phyloP scores from a whole-genome alignment of 495 filamentous ascomycete species.

The Letharia columbiana region DNA sequence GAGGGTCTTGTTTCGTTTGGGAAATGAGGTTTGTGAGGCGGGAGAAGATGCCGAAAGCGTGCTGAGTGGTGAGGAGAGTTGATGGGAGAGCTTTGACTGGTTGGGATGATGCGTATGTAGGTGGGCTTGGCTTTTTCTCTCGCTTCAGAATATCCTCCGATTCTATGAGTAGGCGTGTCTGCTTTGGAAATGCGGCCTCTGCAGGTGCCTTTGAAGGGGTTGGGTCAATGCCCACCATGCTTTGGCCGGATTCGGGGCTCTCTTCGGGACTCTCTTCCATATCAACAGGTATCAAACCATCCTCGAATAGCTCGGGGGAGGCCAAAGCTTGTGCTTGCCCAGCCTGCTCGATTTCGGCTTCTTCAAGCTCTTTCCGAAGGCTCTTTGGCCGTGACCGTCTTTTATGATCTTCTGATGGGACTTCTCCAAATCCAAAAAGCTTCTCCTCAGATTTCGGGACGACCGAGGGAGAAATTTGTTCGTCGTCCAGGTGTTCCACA shows the following conservation, averaged over 20 bases:
- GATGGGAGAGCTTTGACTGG: neutral
- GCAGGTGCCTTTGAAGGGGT: slow-evolving; percentile 2
- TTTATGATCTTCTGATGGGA: slow-evolving; percentile 13
- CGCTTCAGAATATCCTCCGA: slow-evolving; percentile 7
- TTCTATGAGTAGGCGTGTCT: neutral
- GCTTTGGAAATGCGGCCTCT: neutral
- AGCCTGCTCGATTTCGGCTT: slow-evolving; percentile 10
- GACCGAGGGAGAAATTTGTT: neutral
- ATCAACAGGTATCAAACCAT: slow-evolving; percentile 9
- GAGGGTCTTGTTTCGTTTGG: slow-evolving; percentile 23
- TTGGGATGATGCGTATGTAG: neutral
- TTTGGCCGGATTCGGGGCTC: neutral
- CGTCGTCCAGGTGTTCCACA: slow-evolving; percentile 6
- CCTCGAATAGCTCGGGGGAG: slow-evolving; percentile 4
- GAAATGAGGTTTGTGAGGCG: slow-evolving; percentile 19
- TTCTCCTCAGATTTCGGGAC: slow-evolving; percentile 12
- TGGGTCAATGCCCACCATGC: slow-evolving; percentile 12
- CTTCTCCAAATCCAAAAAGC: slow-evolving; percentile 19
- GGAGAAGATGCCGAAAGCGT: slow-evolving; percentile 19
- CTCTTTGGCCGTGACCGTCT: slow-evolving; percentile 18
- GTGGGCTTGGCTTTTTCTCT: neutral
- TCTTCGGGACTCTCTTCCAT: neutral
- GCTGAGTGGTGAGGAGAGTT: neutral
- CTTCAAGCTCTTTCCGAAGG: slow-evolving; percentile 23
- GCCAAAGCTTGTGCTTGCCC: neutral